A percentile compares a stretch with the other conserved stretches of the same genome.
These are phyloP conservation scores for Linum lewisii DNA, from an alignment of 345 rosid genomes.

Conservation along the genomic window DNA sequence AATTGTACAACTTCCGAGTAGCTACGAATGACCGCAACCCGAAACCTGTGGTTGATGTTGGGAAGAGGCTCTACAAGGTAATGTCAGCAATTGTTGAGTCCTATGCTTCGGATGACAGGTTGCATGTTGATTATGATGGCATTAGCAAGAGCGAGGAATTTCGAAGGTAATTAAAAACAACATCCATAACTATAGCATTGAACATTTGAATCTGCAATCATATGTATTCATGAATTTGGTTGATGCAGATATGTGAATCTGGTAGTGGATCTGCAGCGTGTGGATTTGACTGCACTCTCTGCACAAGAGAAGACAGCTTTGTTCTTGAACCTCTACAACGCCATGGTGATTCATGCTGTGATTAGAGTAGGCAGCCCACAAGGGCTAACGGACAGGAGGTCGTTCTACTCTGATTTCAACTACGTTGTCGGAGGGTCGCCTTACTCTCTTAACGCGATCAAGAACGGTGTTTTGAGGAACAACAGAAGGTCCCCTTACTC, in stretches of 20 bases:
- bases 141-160: conserved; percentile 74
- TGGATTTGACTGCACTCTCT: conserved; percentile 43
- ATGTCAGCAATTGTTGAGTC: conserved; percentile 79
- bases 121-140: conserved; percentile 48
- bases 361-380: conserved; percentile 56
- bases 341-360: conserved; percentile 86
- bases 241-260: conserved; percentile 49
- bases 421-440: conserved; percentile 71
- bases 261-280: conserved; percentile 64
- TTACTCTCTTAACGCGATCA: conserved; percentile 48
- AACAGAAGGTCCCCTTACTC: conserved; percentile 49
- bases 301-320: conserved; percentile 58
- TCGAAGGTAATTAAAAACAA: conserved; percentile 41
- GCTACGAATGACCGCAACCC: conserved; percentile 53
- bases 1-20: conserved; percentile 55
- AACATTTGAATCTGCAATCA: too few relatives aligned
- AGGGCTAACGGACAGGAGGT: conserved; percentile 59
- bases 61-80: conserved; percentile 43
- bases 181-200: too few relatives aligned
- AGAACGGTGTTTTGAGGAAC: conserved; percentile 63
- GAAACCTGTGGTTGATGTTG: conserved; percentile 37
- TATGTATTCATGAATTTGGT: background rate
- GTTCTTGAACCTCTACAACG: conserved; percentile 78
- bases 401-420: conserved; percentile 57
- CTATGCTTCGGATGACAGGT: conserved; percentile 55